phyloP scores from a whole-genome alignment of 2,329 filamentous ascomycete genomes.

The Pseudopithomyces chartarum region DNA sequence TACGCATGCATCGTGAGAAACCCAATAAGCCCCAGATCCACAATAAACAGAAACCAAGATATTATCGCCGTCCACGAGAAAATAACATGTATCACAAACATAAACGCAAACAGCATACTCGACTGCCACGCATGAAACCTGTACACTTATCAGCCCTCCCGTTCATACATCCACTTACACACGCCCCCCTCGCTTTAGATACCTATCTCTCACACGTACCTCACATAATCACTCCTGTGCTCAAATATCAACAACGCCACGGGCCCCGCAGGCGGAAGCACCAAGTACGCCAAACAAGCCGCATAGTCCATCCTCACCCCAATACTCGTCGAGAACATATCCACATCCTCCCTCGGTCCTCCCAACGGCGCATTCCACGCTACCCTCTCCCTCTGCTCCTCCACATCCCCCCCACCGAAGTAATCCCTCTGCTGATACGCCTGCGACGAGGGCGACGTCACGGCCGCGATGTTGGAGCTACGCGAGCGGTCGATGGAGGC shows the following conservation, averaged over 20 bases:
- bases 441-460: conserved; percentile 39
- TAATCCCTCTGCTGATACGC: conserved; percentile 49
- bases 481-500: conserved; percentile 42
- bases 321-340: conserved; percentile 84
- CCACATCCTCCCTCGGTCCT: conserved; percentile 67
- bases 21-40: conserved; percentile 75
- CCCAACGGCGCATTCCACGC: conserved; percentile 38
- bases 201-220: conserved; percentile 69
- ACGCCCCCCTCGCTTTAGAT: background rate
- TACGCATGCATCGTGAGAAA: conserved; percentile 82
- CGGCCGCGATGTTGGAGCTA: conserved; percentile 30
- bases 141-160: conserved; percentile 9
- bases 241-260: conserved; percentile 85
- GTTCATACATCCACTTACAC: conserved; percentile 1
- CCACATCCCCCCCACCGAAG: conserved; percentile 25
- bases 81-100: conserved; percentile 76
- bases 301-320: conserved; percentile 87
- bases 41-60: conserved; percentile 80
- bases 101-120: conserved; percentile 76
- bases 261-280: conserved; percentile 82
- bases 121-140: conserved; percentile 98
- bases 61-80: conserved; percentile 84
- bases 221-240: conserved; percentile 95
- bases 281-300: conserved; percentile 85
- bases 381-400: conserved; percentile 29